A percentile compares a stretch with the other conserved stretches of the same genome.
Conservation (phyloP, 108 stramenopile species). For the Nannochloropsis gaditana region DNA sequence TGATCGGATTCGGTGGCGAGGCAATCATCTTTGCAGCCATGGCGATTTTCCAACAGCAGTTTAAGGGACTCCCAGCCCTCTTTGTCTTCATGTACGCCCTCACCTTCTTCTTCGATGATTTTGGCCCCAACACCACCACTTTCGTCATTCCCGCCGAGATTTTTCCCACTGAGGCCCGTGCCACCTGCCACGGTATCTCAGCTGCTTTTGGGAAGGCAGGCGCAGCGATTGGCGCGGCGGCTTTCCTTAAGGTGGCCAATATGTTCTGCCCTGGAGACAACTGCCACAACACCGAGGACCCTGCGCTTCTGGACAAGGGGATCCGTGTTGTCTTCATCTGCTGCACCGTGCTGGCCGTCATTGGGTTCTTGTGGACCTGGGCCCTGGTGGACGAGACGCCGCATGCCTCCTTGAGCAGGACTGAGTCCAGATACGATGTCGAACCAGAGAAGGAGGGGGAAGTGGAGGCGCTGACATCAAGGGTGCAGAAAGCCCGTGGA, state of each 20-base stretch:
- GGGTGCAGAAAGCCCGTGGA: too few relatives aligned
- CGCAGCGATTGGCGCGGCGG: neutral
- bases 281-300: neutral
- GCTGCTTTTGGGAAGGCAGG: slow-evolving; percentile 59
- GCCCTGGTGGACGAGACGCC: neutral
- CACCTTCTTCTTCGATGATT: slow-evolving; percentile 59
- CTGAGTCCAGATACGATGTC: neutral
- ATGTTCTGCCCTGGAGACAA: too few relatives aligned
- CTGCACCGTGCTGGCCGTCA: neutral
- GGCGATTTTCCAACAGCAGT: neutral
- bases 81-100: slow-evolving; percentile 23
- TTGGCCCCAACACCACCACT: slow-evolving; percentile 60
- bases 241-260: too few relatives aligned
- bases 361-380: neutral
- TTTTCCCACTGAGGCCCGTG: slow-evolving; percentile 55
- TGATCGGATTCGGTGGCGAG: slow-evolving; percentile 34
- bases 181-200: slow-evolving; percentile 56
- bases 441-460: neutral
- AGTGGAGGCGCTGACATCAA: neutral
- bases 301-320: neutral
- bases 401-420: neutral
- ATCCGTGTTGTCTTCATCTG: neutral
- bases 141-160: slow-evolving; percentile 60
- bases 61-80: neutral
- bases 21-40: neutral